Base-by-base conservation (phyloP, 495 filamentous ascomycete species). In the Umbilicaria muhlenbergii region DNA sequence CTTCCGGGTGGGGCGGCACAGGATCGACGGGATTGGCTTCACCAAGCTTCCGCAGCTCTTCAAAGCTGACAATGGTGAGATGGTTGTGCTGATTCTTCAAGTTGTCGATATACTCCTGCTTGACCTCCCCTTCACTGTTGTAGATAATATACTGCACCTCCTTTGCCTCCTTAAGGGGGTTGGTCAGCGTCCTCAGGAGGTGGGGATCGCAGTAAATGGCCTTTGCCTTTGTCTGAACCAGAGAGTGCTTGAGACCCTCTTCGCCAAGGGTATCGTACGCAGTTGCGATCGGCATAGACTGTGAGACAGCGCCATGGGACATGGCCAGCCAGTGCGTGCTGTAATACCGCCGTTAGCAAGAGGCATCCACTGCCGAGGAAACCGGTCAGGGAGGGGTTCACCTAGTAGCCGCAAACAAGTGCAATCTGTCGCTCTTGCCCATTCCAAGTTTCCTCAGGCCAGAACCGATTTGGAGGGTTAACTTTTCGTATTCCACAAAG, bases 251-350 rank as follows among this genome's bases (percentile, higher is more conserved):
- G 53, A 98, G 63, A 31, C 91, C 91, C 48, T 92, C 86, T 64
- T 94, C 86, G 28, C 91, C 91, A 21, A 98, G 77, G 8, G 89
- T 95, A 63, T 98, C 91, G 59, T 99, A 99, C 3, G 92, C 89
- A 21, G 92, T 99, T 33, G 96, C 91, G 48, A 96, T 89, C 39
- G 86, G 75, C 58, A 96, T 73, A 8, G 86, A 89, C 65, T 99
- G 92, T n/a, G 91, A 92, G 35, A 78, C 69, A 54, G 80, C 79
- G 38, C 62, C 75, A 59, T 79, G 86, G 16, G 83, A 78, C 60
- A 78, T 79, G 45, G 77, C 73, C 47, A 92, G 64, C 85, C 85
- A 92, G 61, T 86, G 67, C 50, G 77, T 36, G 31, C 44, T 54
- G 24, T 28, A 28, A 41, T 5, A 18, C 35, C 32, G 16, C 32